A percentile compares a stretch with the other conserved stretches of the same genome.
Evolutionary conservation across 768 basidiomycete species (phyloP).

Genomic region (Tubosaeta brunneosetosa): DNA sequence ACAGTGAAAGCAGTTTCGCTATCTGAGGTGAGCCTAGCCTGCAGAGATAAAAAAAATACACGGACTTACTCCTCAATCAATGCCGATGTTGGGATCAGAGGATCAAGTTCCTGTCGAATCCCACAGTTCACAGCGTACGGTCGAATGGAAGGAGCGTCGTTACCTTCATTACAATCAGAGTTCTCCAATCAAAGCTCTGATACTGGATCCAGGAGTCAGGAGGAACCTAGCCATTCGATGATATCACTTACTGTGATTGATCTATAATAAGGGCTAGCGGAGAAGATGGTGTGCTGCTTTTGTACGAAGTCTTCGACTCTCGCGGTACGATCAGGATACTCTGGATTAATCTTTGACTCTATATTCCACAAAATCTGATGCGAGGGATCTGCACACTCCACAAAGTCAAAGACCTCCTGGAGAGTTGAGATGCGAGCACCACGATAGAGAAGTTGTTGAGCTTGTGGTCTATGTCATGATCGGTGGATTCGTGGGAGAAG

Average conservation of each 20-base stretch:
- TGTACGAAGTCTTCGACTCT: constrained; percentile 57
- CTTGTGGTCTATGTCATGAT: constrained; percentile 30
- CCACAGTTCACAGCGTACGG: background rate
- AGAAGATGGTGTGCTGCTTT: constrained; percentile 56
- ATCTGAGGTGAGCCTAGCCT: background rate
- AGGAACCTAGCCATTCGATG: background rate
- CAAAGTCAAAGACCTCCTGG: constrained; percentile 71
- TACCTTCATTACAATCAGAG: constrained; percentile 68
- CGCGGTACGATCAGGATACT: constrained; percentile 46
- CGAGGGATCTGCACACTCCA: constrained; percentile 62
- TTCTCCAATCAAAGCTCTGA: constrained; percentile 82
- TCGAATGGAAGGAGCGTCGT: background rate
- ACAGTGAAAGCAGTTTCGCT: constrained; percentile 40
- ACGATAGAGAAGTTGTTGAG: constrained; percentile 61
- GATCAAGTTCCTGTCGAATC: constrained; percentile 47
- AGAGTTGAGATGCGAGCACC: constrained; percentile 70
- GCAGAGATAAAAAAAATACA: background rate
- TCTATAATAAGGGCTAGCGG: constrained; percentile 52
- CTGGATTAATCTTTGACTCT: constrained; percentile 70
- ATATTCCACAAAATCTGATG: constrained; percentile 68
- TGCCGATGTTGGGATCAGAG: constrained; percentile 54
- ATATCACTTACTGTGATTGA: constrained; percentile 54
- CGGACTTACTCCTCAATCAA: constrained; percentile 57
- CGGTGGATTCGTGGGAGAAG: background rate
- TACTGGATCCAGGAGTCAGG: constrained; percentile 40